A percentile compares a stretch with the other conserved stretches of the same genome.
phyloP scores from a whole-genome alignment of 306 rosid genomes.

The Ormosia semicastrata region DNA sequence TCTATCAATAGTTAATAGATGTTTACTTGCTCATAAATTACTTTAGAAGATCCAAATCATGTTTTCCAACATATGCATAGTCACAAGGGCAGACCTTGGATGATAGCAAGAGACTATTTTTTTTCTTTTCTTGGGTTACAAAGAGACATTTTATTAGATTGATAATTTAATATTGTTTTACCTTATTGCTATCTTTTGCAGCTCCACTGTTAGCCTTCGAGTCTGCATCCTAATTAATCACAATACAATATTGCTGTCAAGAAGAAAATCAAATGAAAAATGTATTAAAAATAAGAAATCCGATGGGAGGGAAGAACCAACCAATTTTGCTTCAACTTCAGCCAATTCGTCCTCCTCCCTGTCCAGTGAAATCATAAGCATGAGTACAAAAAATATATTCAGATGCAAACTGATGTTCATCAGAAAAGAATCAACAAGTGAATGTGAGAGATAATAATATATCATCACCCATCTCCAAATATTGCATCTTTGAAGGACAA shows the following conservation, averaged over 20 bases:
- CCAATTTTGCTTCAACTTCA: constrained; percentile 78
- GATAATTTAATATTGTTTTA: neutral
- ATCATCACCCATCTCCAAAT: constrained; percentile 51
- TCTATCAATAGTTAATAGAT: too few species aligned
- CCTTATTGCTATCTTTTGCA: constrained; percentile 51
- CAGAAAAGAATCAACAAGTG: neutral
- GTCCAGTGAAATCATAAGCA: constrained; percentile 29
- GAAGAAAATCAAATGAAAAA: neutral
- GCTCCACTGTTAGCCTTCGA: constrained; percentile 38
- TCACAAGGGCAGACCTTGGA: too few species aligned
- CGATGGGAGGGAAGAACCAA: constrained; percentile 22
- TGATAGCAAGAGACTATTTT: too few species aligned
- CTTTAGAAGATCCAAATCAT: too few species aligned
- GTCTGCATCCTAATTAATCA: constrained; percentile 36
- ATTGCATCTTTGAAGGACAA: constrained; percentile 81
- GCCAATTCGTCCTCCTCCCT: constrained; percentile 74
- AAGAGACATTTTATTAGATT: neutral
- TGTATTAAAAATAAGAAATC: neutral
- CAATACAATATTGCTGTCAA: too few species aligned
- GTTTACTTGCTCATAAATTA: too few species aligned
- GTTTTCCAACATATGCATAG: too few species aligned
- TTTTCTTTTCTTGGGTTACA: too few species aligned
- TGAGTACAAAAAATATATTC: neutral
- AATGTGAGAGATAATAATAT: neutral
- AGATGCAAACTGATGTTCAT: neutral